Base-by-base conservation (phyloP, 2,329 filamentous ascomycete species). In the Talaromyces sp. region DNA sequence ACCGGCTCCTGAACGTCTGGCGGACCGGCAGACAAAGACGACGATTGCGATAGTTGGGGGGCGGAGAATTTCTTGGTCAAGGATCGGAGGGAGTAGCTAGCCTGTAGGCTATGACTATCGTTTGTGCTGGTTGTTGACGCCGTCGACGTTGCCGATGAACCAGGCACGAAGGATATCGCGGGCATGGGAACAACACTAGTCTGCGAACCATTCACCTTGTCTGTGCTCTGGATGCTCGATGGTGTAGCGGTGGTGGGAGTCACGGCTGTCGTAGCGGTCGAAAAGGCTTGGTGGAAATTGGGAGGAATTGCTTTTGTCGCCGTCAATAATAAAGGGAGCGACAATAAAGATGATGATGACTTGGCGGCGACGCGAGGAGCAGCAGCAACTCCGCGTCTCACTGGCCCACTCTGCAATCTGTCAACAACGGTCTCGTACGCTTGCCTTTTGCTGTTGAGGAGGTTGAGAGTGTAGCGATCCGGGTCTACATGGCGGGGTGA, bases 161-260 rank as follows among this genome's bases (percentile, higher is more conserved):
- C 67, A 69, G 71, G 69, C 64, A 66, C 68, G 66, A 72, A 67
- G 67, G 70, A 70, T 68, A 74, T 71, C 67, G 73, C 71, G 71
- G 73, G 74, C 73, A 77, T 77, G 71, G 73, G 70, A 70, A 67
- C 67, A 69, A 64, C 63, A 64, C 64, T 54, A 35, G 31, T 35
- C 31, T 54, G 50, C 50, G 50, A 37, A 54, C 33, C 55, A 48
- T 59, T 44, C 23, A 42, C 42, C 23, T 28, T 50, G 46, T 50
- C 16, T 39, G 2, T 37, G 48, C 25, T 44, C 18, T 23, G 35
- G 23, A 23, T 62, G 35, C 50, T 25, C 18, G 42, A 35, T 39
- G 48, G 18, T n/a, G 48, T 58, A 31, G 54, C 35, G 18, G 35
- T 62, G 21, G 57, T 35, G 4, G 55, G 23, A 35, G n/a, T 35